phyloP scores from a whole-genome alignment of 2,329 filamentous ascomycete species.

The Fusarium sp. region DNA sequence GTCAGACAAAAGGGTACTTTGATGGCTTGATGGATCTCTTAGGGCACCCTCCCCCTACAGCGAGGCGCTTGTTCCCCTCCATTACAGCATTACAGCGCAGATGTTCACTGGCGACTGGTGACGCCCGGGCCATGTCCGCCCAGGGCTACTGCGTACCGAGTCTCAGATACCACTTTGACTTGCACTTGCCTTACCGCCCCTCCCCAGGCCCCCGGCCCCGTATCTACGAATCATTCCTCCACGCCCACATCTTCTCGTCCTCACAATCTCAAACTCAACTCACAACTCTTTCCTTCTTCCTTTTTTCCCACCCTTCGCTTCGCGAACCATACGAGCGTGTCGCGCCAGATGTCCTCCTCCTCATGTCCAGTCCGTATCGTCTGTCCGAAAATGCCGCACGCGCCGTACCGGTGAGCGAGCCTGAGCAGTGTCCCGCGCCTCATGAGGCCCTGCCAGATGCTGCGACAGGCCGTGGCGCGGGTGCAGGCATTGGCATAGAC shows the following conservation, averaged over 20 bases:
- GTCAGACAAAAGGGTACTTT: constrained; percentile 37
- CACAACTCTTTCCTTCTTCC: constrained; percentile 33
- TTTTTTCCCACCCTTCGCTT: constrained; percentile 27
- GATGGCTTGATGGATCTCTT: constrained; percentile 9
- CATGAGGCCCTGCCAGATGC: constrained; percentile 38
- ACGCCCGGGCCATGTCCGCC: constrained; percentile 36
- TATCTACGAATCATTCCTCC: constrained; percentile 54
- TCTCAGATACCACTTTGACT: constrained; percentile 37
- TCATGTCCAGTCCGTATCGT: constrained; percentile 70
- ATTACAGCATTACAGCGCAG: constrained; percentile 22
- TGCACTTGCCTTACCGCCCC: constrained; percentile 35
- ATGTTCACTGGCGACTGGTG: constrained; percentile 22
- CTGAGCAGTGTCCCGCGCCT: constrained; percentile 22
- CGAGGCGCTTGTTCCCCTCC: constrained; percentile 11
- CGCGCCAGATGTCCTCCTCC: constrained; percentile 69
- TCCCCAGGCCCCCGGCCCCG: constrained; percentile 33
- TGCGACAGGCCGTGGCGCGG: constrained; percentile 26
- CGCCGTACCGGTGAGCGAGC: constrained; percentile 61
- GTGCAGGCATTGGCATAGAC: constrained; percentile 9
- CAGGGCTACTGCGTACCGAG: constrained; percentile 27
- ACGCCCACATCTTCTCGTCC: constrained; percentile 47
- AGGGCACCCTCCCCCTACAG: constrained; percentile 21
- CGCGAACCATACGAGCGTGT: constrained; percentile 45
- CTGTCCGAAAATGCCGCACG: constrained; percentile 70
- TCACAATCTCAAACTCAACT: constrained; percentile 40